phyloP scores from a whole-genome alignment of 2,329 filamentous ascomycete species.

The Penicillium sp. region DNA sequence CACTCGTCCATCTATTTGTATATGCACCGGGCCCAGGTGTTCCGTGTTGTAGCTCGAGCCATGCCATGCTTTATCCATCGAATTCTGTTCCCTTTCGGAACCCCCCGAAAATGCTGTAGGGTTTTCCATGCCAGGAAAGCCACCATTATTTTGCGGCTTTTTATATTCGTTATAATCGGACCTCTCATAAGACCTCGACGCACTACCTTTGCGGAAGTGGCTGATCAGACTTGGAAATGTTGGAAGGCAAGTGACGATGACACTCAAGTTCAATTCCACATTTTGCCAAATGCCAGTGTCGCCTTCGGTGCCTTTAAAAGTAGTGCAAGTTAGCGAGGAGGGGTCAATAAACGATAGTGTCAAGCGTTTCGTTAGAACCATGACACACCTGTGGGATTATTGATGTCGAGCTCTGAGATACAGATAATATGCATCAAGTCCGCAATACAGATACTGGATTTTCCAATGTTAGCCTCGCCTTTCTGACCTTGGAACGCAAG shows the following conservation, averaged over 20 bases:
- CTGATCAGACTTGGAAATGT: not conserved
- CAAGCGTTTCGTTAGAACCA: not conserved
- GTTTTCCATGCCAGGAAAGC: not conserved
- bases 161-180: not conserved
- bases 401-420: not conserved
- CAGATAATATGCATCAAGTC: not conserved
- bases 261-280: not conserved
- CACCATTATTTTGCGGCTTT: not conserved
- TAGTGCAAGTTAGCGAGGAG: not conserved
- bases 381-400: constrained; percentile 1
- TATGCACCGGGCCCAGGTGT: not conserved
- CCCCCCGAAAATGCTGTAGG: not conserved
- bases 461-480: not conserved
- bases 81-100: not conserved
- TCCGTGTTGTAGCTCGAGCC: not conserved
- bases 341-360: not conserved
- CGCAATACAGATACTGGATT: not conserved
- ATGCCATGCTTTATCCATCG: not conserved
- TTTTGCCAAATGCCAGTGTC: not conserved
- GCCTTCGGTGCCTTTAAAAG: not conserved
- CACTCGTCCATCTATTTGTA: not conserved
- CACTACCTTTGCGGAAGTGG: not conserved
- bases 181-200: not conserved
- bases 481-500: not conserved
- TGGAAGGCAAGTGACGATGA: not conserved